A percentile compares a stretch with the other conserved stretches of the same genome.
phyloP scores from a whole-genome alignment of 495 filamentous ascomycete genomes.

The Oidiodendron maius region DNA sequence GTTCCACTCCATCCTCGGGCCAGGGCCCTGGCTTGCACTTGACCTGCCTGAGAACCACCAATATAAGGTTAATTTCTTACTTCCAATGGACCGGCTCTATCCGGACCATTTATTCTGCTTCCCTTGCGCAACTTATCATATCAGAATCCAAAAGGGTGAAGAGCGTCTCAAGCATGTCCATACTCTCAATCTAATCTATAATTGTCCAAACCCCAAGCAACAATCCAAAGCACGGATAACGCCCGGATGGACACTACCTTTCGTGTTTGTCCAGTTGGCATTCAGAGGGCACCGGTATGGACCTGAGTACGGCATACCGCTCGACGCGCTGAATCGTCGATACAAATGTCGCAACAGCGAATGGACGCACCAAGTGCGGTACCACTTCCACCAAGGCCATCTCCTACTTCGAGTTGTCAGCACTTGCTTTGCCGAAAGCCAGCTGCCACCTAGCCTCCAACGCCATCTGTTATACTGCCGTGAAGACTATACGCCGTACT shows the following conservation, averaged over 20 bases:
- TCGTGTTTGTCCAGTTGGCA: slow-evolving; percentile 48
- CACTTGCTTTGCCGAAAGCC: slow-evolving; percentile 36
- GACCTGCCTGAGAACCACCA: slow-evolving; percentile 30
- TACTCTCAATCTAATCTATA: slow-evolving; percentile 45
- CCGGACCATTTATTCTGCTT: slow-evolving; percentile 52
- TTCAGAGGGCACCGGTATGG: slow-evolving; percentile 36
- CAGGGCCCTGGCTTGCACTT: slow-evolving; percentile 27
- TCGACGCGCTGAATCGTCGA: slow-evolving; percentile 36
- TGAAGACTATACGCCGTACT: slow-evolving; percentile 55
- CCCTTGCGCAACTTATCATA: slow-evolving; percentile 47
- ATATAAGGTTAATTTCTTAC: slow-evolving; percentile 40
- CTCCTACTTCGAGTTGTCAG: slow-evolving; percentile 48
- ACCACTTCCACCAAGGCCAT: slow-evolving; percentile 41
- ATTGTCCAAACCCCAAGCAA: slow-evolving; percentile 35
- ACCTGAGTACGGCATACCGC: slow-evolving; percentile 37
- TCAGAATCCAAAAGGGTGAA: slow-evolving; percentile 37
- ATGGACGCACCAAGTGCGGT: slow-evolving; percentile 46
- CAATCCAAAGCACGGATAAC: slow-evolving; percentile 41
- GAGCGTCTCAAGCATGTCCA: slow-evolving; percentile 43
- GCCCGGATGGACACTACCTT: slow-evolving; percentile 44
- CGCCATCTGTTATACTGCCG: slow-evolving; percentile 49
- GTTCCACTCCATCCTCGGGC: slow-evolving; percentile 35
- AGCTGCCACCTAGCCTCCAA: slow-evolving; percentile 35
- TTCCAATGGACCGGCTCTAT: slow-evolving; percentile 34
- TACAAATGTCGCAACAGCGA: slow-evolving; percentile 36